Evolutionary conservation across 495 filamentous ascomycete genomes (phyloP), one percentile per base, ranked within the genome.

Genomic region (Physcia stellaris): DNA sequence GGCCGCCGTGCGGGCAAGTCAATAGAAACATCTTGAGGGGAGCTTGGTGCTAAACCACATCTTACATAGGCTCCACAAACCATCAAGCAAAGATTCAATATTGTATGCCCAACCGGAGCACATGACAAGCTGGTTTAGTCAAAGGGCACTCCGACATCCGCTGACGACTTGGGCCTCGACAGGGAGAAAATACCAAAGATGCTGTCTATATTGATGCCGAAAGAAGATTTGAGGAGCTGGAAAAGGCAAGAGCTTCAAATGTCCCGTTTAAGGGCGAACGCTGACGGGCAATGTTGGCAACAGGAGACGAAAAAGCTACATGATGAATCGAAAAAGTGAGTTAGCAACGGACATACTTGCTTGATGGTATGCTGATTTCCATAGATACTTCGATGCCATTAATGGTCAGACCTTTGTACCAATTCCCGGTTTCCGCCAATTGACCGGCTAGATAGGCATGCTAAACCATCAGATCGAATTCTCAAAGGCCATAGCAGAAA

Each of bases 391-490:
- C 48, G 77, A 93, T 28, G 86, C 90, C 55, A 94, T 99, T 57
- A 96, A 96, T 61, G 83, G 77, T 80, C 54, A 12, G 37, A 11
- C 21, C 17, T 10, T 20, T 24, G 32, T 17, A 34, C 12, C 27
- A 23, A 17, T 19, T 51, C 30, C 50, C 56, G 24, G 58, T 26
- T 29, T 30, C 47, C 37, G 28, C 30, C 33, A 18, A 24, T 23
- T 37, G 24, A 43, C 13, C 22, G 2, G 7, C 9, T 0, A 19
- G 13, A 37, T 42, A 82, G 77, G 86, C 65, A 99, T 99, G 90
- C 66, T 99, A 48, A 77, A 66, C 59, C 86, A 94, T 62, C 90
- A 99, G 61, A 95, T 96, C 67, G 92, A 92, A 59, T 99, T 99
- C 67, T 92, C 87, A 48, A 79, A 94, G 64, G 83, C 85, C 24